Percentiles rank a stretch among this genome's conserved stretches.
These are phyloP conservation scores for Fonsecaea pugnacius DNA, from an alignment of 2,329 filamentous ascomycete species.

Conservation along the genomic window DNA sequence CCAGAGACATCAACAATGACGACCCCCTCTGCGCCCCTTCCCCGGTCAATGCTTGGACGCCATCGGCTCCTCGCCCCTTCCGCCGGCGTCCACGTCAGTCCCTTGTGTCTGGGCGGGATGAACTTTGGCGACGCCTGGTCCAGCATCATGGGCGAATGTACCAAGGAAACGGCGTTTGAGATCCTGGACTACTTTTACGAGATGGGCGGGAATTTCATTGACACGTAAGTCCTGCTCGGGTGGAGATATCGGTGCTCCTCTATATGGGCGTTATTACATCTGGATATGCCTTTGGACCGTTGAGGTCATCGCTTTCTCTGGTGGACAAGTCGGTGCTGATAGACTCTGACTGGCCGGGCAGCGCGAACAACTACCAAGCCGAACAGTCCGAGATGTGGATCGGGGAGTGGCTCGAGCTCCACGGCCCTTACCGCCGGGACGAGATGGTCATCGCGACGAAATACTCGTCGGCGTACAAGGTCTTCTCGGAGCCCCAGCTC, in stretches of 20 bases:
- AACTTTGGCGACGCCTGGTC: constrained; percentile 59
- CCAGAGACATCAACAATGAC: constrained; percentile 17
- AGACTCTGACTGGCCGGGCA: neutral
- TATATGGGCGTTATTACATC: neutral
- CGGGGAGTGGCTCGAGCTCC: constrained; percentile 57
- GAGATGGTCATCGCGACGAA: constrained; percentile 62
- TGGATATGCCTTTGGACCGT: too few species aligned
- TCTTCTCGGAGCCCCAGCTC: constrained; percentile 17
- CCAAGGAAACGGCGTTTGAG: constrained; percentile 51
- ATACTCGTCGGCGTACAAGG: constrained; percentile 50
- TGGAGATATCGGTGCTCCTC: neutral
- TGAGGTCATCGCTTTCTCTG: neutral
- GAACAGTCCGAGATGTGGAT: constrained; percentile 56
- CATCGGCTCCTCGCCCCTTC: constrained; percentile 58
- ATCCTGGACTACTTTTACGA: constrained; percentile 55
- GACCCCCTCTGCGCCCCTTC: constrained; percentile 39
- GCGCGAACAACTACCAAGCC: constrained; percentile 48
- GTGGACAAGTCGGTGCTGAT: neutral
- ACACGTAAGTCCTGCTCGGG: constrained; percentile 43
- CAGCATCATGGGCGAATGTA: constrained; percentile 41
- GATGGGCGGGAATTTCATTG: constrained; percentile 58
- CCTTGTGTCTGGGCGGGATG: constrained; percentile 60
- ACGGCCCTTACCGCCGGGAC: constrained; percentile 48
- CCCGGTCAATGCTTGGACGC: constrained; percentile 53
- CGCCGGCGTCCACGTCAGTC: constrained; percentile 58